phyloP scores from a whole-genome alignment of 2,329 filamentous ascomycete genomes.

The Aspergillus tanneri region DNA sequence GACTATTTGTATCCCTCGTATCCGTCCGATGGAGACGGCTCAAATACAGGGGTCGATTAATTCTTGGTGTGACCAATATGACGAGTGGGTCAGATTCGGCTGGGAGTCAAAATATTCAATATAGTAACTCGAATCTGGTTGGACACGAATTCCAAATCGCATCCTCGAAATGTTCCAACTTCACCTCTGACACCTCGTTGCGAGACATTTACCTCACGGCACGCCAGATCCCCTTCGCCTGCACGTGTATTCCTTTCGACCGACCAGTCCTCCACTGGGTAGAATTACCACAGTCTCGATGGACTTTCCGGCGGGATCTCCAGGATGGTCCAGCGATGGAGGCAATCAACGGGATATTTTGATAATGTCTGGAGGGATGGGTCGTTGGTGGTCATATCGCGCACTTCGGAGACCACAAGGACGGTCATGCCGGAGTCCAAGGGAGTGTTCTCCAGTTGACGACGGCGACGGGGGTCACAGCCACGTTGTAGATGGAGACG shows the following conservation, averaged over 20 bases:
- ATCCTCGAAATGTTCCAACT: not conserved
- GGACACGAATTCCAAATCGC: not conserved
- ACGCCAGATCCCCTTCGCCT: constrained; percentile 38
- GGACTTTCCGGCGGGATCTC: constrained; percentile 29
- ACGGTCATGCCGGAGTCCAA: constrained; percentile 36
- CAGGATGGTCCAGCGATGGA: constrained; percentile 25
- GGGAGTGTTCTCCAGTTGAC: constrained; percentile 40
- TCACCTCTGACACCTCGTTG: not conserved
- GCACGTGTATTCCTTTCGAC: constrained; percentile 35
- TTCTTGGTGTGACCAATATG: too few species aligned
- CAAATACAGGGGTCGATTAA: too few species aligned
- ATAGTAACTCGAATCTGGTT: too few species aligned
- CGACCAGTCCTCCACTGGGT: constrained; percentile 26
- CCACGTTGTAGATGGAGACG: constrained; percentile 30
- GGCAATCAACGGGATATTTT: constrained; percentile 37
- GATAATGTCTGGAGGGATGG: constrained; percentile 31
- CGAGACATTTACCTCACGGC: constrained; percentile 29
- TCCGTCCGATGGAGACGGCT: too few species aligned
- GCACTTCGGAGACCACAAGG: constrained; percentile 32
- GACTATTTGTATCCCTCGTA: too few species aligned
- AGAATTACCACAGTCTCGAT: constrained; percentile 27
- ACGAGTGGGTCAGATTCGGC: too few species aligned
- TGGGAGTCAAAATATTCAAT: too few species aligned
- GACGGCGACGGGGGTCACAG: constrained; percentile 30
- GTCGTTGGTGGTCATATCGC: constrained; percentile 23